phyloP scores from a whole-genome alignment of 1,139 yeast species.

The Saccharomyces hybrid region DNA sequence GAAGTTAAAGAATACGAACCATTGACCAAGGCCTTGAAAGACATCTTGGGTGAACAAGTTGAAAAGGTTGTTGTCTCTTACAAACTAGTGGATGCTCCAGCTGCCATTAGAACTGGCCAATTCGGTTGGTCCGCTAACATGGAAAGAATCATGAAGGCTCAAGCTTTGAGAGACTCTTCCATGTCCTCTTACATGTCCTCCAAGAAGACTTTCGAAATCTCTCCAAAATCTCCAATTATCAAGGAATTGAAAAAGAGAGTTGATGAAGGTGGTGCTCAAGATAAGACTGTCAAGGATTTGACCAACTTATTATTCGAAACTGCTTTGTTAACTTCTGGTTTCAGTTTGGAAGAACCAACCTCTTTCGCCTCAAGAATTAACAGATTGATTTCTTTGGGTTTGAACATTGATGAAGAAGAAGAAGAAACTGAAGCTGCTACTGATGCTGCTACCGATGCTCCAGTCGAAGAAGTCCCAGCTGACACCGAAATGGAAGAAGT shows the following conservation, averaged over 20 bases:
- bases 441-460: slow-evolving; percentile 43
- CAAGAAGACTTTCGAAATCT: slow-evolving; percentile 97
- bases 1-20: slow-evolving; percentile 89
- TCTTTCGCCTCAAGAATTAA: slow-evolving; percentile 96
- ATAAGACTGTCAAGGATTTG: slow-evolving; percentile 96
- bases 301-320: slow-evolving; percentile 95
- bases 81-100: slow-evolving; percentile 97
- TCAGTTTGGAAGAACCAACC: slow-evolving; percentile 96
- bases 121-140: slow-evolving; percentile 99
- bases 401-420: slow-evolving; percentile 91
- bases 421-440: slow-evolving; percentile 41
- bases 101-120: slow-evolving; percentile 99
- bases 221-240: slow-evolving; percentile 93
- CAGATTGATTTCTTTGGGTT: slow-evolving; percentile 95
- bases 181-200: slow-evolving; percentile 99
- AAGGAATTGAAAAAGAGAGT: slow-evolving; percentile 94
- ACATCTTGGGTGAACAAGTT: slow-evolving; percentile 94
- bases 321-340: slow-evolving; percentile 96
- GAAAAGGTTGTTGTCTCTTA: slow-evolving; percentile 98
- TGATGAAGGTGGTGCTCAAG: slow-evolving; percentile 94
- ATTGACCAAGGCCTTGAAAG: slow-evolving; percentile 92
- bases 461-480: slow-evolving; percentile 57
- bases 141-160: slow-evolving; percentile 99
- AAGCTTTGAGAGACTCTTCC: slow-evolving; percentile 96
- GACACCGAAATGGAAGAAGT: slow-evolving; percentile 99